Conservation (phyloP, 1,284 basidiomycete species). For the Cutaneotrichosporon cutaneum region DNA sequence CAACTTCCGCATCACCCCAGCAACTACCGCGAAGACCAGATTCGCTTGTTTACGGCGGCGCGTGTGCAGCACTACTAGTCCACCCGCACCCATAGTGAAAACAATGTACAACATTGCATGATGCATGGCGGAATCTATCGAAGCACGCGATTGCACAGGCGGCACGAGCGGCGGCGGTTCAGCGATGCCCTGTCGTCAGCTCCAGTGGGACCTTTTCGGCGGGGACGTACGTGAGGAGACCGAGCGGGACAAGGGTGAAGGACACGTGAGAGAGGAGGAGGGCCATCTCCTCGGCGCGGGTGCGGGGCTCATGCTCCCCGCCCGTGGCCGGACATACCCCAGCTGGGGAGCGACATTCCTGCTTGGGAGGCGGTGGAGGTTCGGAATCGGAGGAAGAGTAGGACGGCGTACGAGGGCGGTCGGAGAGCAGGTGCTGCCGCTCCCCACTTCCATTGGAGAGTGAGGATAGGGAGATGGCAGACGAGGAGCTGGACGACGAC, state of each 20-base stretch:
- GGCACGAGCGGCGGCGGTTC: neutral
- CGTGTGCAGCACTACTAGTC: no score
- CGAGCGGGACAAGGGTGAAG: neutral
- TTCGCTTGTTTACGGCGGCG: no score
- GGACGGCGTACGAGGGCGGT: neutral
- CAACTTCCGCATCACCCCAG: no score
- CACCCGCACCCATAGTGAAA: no score
- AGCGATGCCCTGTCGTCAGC: constrained; percentile 2
- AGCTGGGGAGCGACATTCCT: no score
- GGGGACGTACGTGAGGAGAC: neutral
- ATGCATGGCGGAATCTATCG: no score
- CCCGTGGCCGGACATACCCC: neutral
- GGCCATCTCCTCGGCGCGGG: neutral
- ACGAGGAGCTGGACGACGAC: neutral
- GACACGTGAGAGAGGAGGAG: neutral
- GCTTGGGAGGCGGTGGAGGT: neutral
- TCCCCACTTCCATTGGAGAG: neutral
- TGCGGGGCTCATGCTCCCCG: neutral
- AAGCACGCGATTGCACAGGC: neutral
- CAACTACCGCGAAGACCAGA: no score
- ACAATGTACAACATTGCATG: no score
- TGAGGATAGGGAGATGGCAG: neutral
- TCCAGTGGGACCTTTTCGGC: neutral
- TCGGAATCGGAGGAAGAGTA: neutral
- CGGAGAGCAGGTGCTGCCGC: neutral